Base-by-base conservation (phyloP, 371 early-diverging fungal species). In the Chytridiales sp. region DNA sequence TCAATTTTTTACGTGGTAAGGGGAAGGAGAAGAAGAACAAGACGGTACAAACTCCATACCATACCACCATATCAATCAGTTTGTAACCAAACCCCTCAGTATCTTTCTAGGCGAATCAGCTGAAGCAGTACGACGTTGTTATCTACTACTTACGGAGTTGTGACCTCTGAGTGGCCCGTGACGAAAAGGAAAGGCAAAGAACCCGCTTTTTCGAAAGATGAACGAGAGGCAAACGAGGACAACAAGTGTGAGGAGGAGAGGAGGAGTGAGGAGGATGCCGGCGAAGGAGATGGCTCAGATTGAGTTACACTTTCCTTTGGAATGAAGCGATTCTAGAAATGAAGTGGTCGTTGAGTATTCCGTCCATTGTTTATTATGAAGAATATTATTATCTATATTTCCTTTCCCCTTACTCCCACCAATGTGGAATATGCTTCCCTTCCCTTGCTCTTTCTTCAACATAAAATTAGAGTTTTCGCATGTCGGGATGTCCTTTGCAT, bases 1-100 rank as follows among this genome's bases (percentile, higher is more conserved):
- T 26, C 73, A 74, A 57, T 62, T 70, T 70, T n/a, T 47, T 61
- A 4, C 1, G 66, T 27, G 66, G 69, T 41, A 65, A 74, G 52
- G 75, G 70, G 1, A 60, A 66, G 49, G 55, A 68, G 31, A 39
- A 30, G 35, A 64, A 63, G 36, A 13, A 27, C 11, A 52, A 36
- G 26, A 36, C 53, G 40, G 53, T 38, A 15, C 8, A 9, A 38
- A 38, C 39, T 11, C n/a, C 11, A n/a, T n/a, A 38, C 24, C 39
- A 38, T n/a, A 38, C 39, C n/a, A 38, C 9, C 39, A 38, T 38
- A n/a, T 38, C 39, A 38, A 11, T 9, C 24, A 48, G 48, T 48
- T 48, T n/a, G n/a, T n/a, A n/a, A n/a, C n/a, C n/a, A n/a, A n/a
- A n/a, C n/a, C 24, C 22, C n/a, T n/a, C n/a, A n/a, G n/a, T n/a